A percentile compares a stretch with the other conserved stretches of the same genome.
These are phyloP conservation scores for Fragaria iinumae DNA, from an alignment of 306 rosid genomes.

Conservation along the genomic window DNA sequence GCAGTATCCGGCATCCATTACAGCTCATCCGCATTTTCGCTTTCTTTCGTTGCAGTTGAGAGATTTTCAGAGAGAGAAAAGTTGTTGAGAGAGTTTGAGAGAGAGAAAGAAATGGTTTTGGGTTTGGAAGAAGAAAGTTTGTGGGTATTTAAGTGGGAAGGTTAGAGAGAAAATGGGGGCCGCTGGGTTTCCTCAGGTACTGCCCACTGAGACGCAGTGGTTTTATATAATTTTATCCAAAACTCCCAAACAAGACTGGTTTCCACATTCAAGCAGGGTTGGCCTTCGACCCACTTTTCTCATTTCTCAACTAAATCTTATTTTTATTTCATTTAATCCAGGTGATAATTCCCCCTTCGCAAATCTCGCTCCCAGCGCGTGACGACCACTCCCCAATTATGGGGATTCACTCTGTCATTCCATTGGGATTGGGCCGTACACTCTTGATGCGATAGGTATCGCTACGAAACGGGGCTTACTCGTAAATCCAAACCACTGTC, in stretches of 20 bases:
- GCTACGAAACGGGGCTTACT: not conserved
- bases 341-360: not conserved
- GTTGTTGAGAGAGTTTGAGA: not conserved
- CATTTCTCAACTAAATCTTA: not conserved
- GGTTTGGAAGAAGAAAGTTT: not conserved
- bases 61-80: not conserved
- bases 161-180: slow-evolving; percentile 31
- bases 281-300: slow-evolving; percentile 26
- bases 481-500: not conserved
- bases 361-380: slow-evolving; percentile 15
- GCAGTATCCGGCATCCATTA: slow-evolving; percentile 82
- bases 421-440: slow-evolving; percentile 23
- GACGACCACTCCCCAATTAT: not conserved
- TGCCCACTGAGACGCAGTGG: slow-evolving; percentile 29
- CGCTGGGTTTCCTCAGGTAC: slow-evolving; percentile 47
- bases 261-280: slow-evolving; percentile 53
- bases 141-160: slow-evolving; percentile 22
- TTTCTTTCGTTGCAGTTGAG: not conserved
- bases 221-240: slow-evolving; percentile 18
- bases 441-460: not conserved
- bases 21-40: slow-evolving; percentile 94
- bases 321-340: not conserved
- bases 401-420: not conserved
- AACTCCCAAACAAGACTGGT: slow-evolving; percentile 37
- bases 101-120: not conserved